Base-by-base conservation (phyloP, 352 stramenopile genomes). In the Pythium insidiosum region DNA sequence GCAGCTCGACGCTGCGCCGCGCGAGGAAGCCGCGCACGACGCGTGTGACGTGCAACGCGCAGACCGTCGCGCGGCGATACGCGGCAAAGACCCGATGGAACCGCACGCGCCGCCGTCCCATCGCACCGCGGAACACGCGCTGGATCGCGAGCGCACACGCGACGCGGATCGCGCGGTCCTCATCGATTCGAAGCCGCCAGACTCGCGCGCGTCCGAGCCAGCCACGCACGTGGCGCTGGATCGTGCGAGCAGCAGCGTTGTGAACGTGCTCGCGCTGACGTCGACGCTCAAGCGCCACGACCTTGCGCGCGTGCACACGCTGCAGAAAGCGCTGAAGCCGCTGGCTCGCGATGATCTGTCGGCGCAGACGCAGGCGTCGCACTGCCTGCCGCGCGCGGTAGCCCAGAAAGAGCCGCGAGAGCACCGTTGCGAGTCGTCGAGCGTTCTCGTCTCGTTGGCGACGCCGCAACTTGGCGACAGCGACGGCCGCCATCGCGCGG, bases 1-100 rank as follows among this genome's bases (percentile, higher is more conserved):
- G 56, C 3, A 56, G 35, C n/a, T 47, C 28, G 1, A 55, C 66
- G 6, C 47, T 28, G 1, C 54, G 50, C 11, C 75, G 47, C 6
- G 51, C 68, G 0, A 88, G 52, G 44, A 84, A 85, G 0, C 72
- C 75, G 3, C 72, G 70, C 0, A 72, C 63, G 29, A 84, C 60
- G 0, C 75, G 65, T 1, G 66, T 83, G 12, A 75, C 31, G n/a
- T 80, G 59, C 10, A 62, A 26, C 1, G 54, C 62, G 41, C 58
- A 73, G 4, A 45, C n/a, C 58, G 55, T 73, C 0, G 59, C 66
- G 2, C 43, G 55, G n/a, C 55, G 40, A 4, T 78, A 47, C 1
- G 47, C 34, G 2, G 35, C 19, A 20, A 76, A 58, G 2, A 75
- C 34, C 0, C 65, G 55, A 23, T 55, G 26, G 42, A 59, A 64